Evolutionary conservation across 164 flowering plant genomes (phyloP), one percentile per base, ranked within the genome.

Genomic region (Magnolia officinalis): DNA sequence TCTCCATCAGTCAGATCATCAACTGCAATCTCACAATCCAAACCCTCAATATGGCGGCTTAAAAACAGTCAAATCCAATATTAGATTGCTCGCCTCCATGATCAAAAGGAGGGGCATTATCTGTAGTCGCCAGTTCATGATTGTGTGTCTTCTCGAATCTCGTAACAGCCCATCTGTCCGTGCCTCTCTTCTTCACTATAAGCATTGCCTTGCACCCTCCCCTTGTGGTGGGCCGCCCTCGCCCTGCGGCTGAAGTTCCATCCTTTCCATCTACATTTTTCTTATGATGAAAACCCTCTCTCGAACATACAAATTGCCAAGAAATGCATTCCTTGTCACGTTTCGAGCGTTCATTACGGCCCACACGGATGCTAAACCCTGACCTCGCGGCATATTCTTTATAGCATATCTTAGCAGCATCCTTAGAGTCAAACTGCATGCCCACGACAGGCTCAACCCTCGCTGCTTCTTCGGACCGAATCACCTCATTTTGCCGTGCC

Each of bases 141-240:
- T 64, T 64, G 26, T 64, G 67, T n/a, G 2, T 18, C 19, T 18
- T 64, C 67, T 64, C 67, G 19, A 64, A 64, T 64, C 67, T 64
- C 26, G 67, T 64, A n/a, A 64, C 24, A 64, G 19, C 67, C 67
- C 67, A 64, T 21, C 26, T 64, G 24, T 64, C 67, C 0, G 23
- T 64, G 23, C 49, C 21, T 16, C 55, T 55, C 26, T 29, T 55
- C 31, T 55, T 23, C 19, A 73, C 66, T 37, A 73, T 59, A 11
- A 73, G n/a, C 65, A 51, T 73, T 59, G 75, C 75, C 75, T 55
- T 55, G 75, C 75, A 73, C 29, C 75, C 75, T 73, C 24, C 66
- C 14, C 75, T 55, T 23, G 75, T 73, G 49, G 55, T n/a, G 21
- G 63, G n/a, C 1, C 75, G 75, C 6, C 21, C 26, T 8, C 24